These are phyloP conservation scores for Trichoderma orchidacearum DNA, from an alignment of 495 filamentous ascomycete species.

Conservation along the genomic window DNA sequence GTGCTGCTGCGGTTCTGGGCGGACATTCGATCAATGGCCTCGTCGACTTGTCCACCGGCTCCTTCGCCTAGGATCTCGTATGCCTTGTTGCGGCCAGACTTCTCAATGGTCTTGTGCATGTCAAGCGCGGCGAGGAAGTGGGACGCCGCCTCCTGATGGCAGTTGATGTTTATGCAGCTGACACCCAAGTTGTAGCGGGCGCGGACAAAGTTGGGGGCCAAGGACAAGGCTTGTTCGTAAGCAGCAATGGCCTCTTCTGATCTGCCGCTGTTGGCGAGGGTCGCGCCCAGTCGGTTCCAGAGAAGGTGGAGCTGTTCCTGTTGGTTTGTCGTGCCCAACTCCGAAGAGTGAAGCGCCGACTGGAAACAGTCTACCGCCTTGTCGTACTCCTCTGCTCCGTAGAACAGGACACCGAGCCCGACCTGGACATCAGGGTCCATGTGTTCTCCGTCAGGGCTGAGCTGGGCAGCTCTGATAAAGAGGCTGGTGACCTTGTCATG, in stretches of 20 bases:
- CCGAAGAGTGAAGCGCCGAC: constrained; percentile 68
- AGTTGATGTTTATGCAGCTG: constrained; percentile 93
- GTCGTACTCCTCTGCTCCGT: constrained; percentile 92
- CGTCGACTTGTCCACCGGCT: constrained; percentile 41
- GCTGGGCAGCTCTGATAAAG: constrained; percentile 84
- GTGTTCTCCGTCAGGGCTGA: constrained; percentile 69
- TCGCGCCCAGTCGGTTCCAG: constrained; percentile 96
- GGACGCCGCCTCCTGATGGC: constrained; percentile 80
- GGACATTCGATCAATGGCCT: constrained; percentile 65
- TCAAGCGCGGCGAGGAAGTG: constrained; percentile 84
- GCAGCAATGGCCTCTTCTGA: constrained; percentile 92
- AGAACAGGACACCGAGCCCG: constrained; percentile 92
- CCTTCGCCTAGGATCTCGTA: constrained; percentile 62
- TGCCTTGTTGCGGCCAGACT: constrained; percentile 69
- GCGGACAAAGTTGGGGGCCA: constrained; percentile 90
- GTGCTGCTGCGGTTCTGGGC: constrained; percentile 93
- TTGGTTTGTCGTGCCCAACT: constrained; percentile 63
- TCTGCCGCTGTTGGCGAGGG: constrained; percentile 84
- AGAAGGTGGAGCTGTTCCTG: constrained; percentile 74
- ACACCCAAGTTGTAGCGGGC: constrained; percentile 96
- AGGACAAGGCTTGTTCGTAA: constrained; percentile 79
- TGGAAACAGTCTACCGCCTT: constrained; percentile 99
- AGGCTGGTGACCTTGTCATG: constrained; percentile 81
- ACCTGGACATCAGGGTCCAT: constrained; percentile 99
- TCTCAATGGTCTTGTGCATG: constrained; percentile 95